Conservation (phyloP, 2,329 filamentous ascomycete species). For the Fusarium redolens region DNA sequence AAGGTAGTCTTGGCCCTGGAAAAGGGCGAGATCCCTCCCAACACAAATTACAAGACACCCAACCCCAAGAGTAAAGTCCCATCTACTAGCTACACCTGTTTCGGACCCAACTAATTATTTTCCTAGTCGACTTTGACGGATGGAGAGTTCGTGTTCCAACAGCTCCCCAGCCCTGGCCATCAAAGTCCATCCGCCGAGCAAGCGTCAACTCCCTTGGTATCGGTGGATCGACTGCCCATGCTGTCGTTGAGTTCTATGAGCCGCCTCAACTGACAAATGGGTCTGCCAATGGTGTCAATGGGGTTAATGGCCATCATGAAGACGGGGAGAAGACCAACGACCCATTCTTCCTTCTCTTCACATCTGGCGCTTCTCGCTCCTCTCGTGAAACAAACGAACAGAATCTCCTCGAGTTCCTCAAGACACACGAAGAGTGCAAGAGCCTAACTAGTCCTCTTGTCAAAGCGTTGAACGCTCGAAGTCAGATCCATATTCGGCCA, state of each 20-base stretch:
- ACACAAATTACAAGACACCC: constrained; percentile 37
- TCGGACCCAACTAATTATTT: not conserved
- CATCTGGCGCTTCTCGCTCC: constrained; percentile 31
- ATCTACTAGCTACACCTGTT: not conserved
- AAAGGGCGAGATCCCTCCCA: constrained; percentile 44
- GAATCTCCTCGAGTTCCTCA: constrained; percentile 33
- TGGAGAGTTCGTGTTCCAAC: constrained; percentile 42
- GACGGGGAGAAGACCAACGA: not conserved
- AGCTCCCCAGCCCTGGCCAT: constrained; percentile 37
- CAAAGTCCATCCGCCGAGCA: constrained; percentile 39
- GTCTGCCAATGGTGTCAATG: not conserved
- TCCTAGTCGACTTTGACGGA: constrained; percentile 35
- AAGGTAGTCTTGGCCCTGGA: constrained; percentile 44
- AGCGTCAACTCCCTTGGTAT: constrained; percentile 54
- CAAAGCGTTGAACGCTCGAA: constrained; percentile 35
- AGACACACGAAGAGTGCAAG: constrained; percentile 24
- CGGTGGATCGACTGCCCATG: constrained; percentile 59
- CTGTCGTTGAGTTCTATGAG: constrained; percentile 50
- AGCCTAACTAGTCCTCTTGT: constrained; percentile 23
- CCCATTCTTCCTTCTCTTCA: constrained; percentile 30
- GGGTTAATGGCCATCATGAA: constrained; percentile 1
- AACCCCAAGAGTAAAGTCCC: constrained; percentile 41
- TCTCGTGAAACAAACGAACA: constrained; percentile 31
- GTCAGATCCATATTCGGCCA: constrained; percentile 33
- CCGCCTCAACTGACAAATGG: constrained; percentile 7